phyloP scores from a whole-genome alignment of 257 asterid species.

The Ehretia macrophylla region DNA sequence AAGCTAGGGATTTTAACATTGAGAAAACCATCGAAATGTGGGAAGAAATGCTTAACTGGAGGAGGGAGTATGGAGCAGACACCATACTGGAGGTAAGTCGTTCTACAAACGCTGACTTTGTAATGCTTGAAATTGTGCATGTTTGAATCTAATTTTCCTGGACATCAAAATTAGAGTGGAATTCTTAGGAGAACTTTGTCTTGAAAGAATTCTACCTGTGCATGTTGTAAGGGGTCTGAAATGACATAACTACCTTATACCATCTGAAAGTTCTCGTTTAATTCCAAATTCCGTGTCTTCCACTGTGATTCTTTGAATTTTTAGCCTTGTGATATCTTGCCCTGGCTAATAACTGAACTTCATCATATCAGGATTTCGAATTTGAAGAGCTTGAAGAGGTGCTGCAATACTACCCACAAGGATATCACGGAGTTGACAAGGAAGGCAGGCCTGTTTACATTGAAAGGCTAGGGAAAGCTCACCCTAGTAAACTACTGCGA shows the following conservation, averaged over 20 bases:
- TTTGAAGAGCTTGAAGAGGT: conserved; percentile 87
- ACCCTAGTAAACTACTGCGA: conserved; percentile 72
- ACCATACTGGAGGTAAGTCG: conserved; percentile 73
- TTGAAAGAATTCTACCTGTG: too few relatives aligned
- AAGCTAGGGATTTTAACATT: conserved; percentile 74
- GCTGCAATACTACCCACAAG: conserved; percentile 89
- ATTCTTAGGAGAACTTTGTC: not conserved
- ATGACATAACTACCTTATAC: too few relatives aligned
- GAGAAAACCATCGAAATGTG: conserved; percentile 75
- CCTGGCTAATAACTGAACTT: not conserved
- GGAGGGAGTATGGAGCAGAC: conserved; percentile 83
- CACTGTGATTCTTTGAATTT: too few relatives aligned
- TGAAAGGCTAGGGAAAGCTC: conserved; percentile 90
- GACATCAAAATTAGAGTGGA: not conserved
- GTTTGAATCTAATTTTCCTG: not conserved
- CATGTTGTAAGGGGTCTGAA: too few relatives aligned
- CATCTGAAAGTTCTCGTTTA: too few relatives aligned
- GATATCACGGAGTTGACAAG: conserved; percentile 96
- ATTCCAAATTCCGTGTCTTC: too few relatives aligned
- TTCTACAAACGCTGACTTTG: not conserved
- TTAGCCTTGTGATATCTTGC: too few relatives aligned
- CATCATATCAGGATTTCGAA: conserved; percentile 55
- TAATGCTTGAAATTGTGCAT: not conserved
- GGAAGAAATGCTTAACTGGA: conserved; percentile 97
- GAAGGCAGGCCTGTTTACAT: conserved; percentile 96